These are phyloP conservation scores for Geosmithia flava DNA, from an alignment of 2,329 filamentous ascomycete species.

Conservation along the genomic window DNA sequence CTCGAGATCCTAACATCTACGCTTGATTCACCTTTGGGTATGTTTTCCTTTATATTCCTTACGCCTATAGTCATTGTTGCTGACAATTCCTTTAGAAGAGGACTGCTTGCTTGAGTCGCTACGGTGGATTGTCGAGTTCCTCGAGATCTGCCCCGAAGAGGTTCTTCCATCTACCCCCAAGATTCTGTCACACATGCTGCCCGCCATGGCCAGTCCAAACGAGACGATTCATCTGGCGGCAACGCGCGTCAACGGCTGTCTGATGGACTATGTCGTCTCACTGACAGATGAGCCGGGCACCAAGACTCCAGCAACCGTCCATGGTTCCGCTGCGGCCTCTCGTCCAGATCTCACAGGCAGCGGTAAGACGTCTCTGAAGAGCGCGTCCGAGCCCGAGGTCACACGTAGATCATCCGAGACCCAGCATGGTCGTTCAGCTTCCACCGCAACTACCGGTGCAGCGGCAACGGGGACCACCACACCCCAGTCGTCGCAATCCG, in stretches of 20 bases:
- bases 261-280: constrained; percentile 91
- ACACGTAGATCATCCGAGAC: constrained; percentile 31
- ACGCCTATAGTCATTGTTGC: neutral
- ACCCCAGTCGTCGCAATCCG: constrained; percentile 30
- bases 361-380: constrained; percentile 38
- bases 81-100: constrained; percentile 35
- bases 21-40: constrained; percentile 70
- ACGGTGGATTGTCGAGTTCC: constrained; percentile 90
- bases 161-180: constrained; percentile 91
- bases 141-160: constrained; percentile 95
- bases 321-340: neutral
- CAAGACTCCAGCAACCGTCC: constrained; percentile 2
- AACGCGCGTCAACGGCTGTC: constrained; percentile 73
- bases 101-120: constrained; percentile 84
- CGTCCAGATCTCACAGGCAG: constrained; percentile 29
- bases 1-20: constrained; percentile 85
- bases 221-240: constrained; percentile 84
- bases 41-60: constrained; percentile 8
- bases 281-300: constrained; percentile 56
- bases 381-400: constrained; percentile 38
- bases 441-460: constrained; percentile 7
- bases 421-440: constrained; percentile 19
- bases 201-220: constrained; percentile 84
- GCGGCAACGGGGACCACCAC: constrained; percentile 14
- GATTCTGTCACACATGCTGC: constrained; percentile 81